phyloP scores from a whole-genome alignment of 495 filamentous ascomycete genomes.

The Penicillium cosmopolitanum region DNA sequence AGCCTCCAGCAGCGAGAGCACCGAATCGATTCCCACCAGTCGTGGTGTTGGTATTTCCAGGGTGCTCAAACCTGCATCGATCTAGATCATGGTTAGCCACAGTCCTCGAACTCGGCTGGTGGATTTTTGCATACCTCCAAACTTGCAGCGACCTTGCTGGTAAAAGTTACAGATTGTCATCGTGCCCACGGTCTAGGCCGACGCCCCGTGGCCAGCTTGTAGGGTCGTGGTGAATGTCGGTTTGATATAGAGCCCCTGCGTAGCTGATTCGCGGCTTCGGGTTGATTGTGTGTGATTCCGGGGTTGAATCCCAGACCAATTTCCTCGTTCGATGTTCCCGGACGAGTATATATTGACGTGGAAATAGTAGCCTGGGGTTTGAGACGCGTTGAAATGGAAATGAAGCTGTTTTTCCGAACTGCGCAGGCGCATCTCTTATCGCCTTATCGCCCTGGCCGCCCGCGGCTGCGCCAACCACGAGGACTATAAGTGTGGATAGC shows the following conservation, averaged over 20 bases:
- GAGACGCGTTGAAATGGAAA: conserved; percentile 12
- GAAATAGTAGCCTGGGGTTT: background rate
- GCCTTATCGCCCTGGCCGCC: conserved; percentile 9
- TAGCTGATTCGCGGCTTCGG: background rate
- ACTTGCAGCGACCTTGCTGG: conserved; percentile 72
- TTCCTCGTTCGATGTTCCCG: background rate
- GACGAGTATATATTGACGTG: background rate
- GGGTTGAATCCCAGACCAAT: no score
- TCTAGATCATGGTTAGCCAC: conserved; percentile 40
- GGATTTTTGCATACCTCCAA: conserved; percentile 54
- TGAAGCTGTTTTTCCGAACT: conserved; percentile 20
- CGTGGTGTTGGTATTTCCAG: conserved; percentile 34
- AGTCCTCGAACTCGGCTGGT: background rate
- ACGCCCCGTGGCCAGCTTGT: background rate
- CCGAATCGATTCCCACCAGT: conserved; percentile 48
- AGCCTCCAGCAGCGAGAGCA: conserved; percentile 40
- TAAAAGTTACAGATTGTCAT: conserved; percentile 75
- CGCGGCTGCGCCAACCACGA: background rate
- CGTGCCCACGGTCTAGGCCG: conserved; percentile 4
- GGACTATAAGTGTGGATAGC: no score
- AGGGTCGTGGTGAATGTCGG: conserved; percentile 2
- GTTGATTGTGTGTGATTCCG: background rate
- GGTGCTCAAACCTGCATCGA: conserved; percentile 60
- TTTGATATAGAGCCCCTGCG: background rate
- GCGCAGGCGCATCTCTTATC: conserved; percentile 4